These are phyloP conservation scores for Chlorella sp. DNA, from an alignment of 139 green algal species.

Conservation along the genomic window DNA sequence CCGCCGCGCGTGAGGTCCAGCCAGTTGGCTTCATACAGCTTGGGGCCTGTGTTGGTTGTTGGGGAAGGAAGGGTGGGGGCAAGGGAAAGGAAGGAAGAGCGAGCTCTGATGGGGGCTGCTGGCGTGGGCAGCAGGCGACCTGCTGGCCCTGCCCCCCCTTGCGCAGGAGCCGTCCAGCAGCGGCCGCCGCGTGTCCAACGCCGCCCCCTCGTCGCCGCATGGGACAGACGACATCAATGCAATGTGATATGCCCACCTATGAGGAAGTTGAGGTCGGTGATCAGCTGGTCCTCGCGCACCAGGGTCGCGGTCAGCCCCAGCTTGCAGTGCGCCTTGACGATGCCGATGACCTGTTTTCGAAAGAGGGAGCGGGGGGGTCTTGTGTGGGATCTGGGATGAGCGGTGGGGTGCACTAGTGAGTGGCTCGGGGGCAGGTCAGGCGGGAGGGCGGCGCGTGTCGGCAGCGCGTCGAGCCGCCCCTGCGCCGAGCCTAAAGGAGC, in stretches of 20 bases:
- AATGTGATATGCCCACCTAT: conserved; percentile 88
- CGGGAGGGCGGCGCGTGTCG: too few species aligned
- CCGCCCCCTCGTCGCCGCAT: too few species aligned
- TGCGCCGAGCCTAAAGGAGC: too few species aligned
- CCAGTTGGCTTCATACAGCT: conserved; percentile 99
- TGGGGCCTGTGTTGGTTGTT: conserved; percentile 76
- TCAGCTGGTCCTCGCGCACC: conserved; percentile 95
- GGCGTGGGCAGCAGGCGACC: too few species aligned
- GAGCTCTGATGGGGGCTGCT: too few species aligned
- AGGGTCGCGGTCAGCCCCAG: conserved; percentile 97
- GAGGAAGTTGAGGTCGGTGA: conserved; percentile 98
- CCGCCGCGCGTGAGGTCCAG: conserved; percentile 94
- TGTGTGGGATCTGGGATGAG: not conserved
- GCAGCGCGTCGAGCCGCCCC: too few species aligned
- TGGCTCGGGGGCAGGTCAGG: not conserved
- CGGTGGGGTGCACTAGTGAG: not conserved
- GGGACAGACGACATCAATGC: too few species aligned
- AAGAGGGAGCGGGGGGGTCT: not conserved
- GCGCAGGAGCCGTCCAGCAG: too few species aligned
- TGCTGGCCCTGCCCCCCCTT: too few species aligned
- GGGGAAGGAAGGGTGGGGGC: too few species aligned
- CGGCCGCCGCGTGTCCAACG: too few species aligned
- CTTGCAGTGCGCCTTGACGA: conserved; percentile 97
- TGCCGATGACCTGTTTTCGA: conserved; percentile 78
- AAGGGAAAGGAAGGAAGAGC: too few species aligned